Conservation (phyloP, 2,329 filamentous ascomycete genomes). For the Calonectria crousiana region DNA sequence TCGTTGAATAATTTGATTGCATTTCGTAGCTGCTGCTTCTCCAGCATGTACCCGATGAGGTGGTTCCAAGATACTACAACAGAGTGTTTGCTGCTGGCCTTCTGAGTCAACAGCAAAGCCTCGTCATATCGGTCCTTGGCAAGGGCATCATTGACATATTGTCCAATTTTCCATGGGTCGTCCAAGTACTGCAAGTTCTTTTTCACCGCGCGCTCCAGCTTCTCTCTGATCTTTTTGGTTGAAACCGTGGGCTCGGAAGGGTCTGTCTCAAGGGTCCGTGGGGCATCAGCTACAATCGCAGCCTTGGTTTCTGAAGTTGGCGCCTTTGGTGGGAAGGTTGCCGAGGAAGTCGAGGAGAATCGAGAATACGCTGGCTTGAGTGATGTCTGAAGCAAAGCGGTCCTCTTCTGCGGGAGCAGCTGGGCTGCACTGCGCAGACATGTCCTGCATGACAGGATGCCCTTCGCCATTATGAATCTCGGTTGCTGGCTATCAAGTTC, state of each 20-base stretch:
- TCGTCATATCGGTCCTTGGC: conserved; percentile 71
- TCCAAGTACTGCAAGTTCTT: conserved; percentile 72
- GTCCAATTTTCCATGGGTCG: conserved; percentile 80
- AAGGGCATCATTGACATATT: conserved; percentile 74
- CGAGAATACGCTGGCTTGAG: conserved; percentile 22
- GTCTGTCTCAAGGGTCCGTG: conserved; percentile 34
- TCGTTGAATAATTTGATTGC: conserved; percentile 93
- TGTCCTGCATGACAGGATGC: conserved; percentile 42
- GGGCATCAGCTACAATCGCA: conserved; percentile 34
- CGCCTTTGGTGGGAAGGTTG: not conserved
- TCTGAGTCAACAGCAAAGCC: conserved; percentile 75
- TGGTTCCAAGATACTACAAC: conserved; percentile 90
- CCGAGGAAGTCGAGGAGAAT: conserved; percentile 29
- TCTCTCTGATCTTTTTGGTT: conserved; percentile 39
- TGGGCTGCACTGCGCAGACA: conserved; percentile 45
- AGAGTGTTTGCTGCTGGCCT: conserved; percentile 73
- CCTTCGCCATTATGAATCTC: conserved; percentile 40
- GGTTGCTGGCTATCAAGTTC: not conserved
- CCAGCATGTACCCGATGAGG: conserved; percentile 79
- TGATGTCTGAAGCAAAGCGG: conserved; percentile 20
- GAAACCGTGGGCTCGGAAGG: conserved; percentile 27
- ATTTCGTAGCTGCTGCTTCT: conserved; percentile 67
- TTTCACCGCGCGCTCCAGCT: conserved; percentile 54
- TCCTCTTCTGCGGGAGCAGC: conserved; percentile 23
- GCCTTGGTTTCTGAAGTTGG: conserved; percentile 4